phyloP scores from a whole-genome alignment of 345 rosid species.

The Eucalyptus curtisii region DNA sequence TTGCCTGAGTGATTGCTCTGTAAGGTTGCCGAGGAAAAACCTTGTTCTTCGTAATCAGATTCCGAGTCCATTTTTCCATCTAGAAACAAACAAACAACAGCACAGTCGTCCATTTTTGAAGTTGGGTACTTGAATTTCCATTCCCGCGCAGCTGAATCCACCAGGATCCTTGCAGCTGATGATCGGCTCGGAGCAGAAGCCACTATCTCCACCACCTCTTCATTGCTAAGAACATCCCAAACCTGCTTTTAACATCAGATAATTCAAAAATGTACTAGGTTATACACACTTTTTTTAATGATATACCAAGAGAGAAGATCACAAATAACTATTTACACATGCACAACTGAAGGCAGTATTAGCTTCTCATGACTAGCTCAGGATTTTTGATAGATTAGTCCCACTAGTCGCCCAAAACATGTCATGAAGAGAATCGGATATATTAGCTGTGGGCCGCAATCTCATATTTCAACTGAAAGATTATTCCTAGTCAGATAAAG shows the following conservation, averaged over 20 bases:
- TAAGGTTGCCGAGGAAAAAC: constrained; percentile 66
- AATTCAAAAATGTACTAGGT: neutral
- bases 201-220: constrained; percentile 89
- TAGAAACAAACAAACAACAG: constrained; percentile 90
- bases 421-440: neutral
- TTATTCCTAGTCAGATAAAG: neutral
- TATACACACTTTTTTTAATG: neutral
- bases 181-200: constrained; percentile 70
- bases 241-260: constrained; percentile 28
- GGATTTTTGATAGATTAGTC: neutral
- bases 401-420: neutral
- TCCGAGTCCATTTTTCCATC: constrained; percentile 95
- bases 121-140: constrained; percentile 99
- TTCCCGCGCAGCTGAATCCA: constrained; percentile 80
- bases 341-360: neutral
- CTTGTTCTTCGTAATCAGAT: constrained; percentile 68
- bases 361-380: neutral
- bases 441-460: neutral
- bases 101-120: constrained; percentile 99
- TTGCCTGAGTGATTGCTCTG: constrained; percentile 66
- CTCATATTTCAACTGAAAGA: neutral
- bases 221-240: constrained; percentile 98
- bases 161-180: constrained; percentile 79
- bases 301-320: neutral
- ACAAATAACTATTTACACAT: neutral